Percentiles rank a stretch among this genome's conserved stretches.
These are phyloP conservation scores for Tulasnella sp. DNA, from an alignment of 768 basidiomycete species.

Conservation along the genomic window DNA sequence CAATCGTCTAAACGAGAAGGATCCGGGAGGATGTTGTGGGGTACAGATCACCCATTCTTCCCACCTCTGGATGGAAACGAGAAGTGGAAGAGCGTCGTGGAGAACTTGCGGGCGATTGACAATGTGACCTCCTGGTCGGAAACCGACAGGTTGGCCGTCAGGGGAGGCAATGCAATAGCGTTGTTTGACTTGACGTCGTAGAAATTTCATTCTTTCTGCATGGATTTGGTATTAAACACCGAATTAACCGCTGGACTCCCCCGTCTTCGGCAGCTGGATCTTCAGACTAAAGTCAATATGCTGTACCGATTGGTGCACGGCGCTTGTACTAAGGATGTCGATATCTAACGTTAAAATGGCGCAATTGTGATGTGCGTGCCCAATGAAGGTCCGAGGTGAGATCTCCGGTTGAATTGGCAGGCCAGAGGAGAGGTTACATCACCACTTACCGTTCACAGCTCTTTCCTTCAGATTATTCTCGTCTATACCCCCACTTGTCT, in stretches of 20 bases:
- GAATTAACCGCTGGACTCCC: background rate
- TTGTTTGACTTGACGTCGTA: conserved; percentile 47
- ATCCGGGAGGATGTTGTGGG: conserved; percentile 44
- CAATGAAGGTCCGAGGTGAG: background rate
- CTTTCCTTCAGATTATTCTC: conserved; percentile 74
- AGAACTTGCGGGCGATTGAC: conserved; percentile 75
- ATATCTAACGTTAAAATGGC: conserved; percentile 50
- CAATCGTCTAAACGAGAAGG: conserved; percentile 7
- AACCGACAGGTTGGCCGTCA: conserved; percentile 54
- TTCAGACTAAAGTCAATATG: conserved; percentile 97
- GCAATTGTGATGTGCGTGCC: background rate
- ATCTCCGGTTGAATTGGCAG: background rate
- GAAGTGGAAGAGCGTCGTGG: conserved; percentile 82
- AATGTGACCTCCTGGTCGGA: conserved; percentile 53
- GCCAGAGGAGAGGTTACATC: background rate
- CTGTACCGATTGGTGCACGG: conserved; percentile 82
- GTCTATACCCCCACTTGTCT: conserved; percentile 92
- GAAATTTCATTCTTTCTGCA: conserved; percentile 12
- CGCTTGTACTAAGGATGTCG: conserved; percentile 88
- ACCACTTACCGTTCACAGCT: conserved; percentile 68
- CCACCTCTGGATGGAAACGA: conserved; percentile 55
- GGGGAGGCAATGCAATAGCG: conserved; percentile 62
- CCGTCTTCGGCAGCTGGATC: conserved; percentile 50
- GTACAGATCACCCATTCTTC: conserved; percentile 89
- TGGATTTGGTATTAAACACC: background rate